Evolutionary conservation across 768 basidiomycete species (phyloP), one percentile per base, ranked within the genome.

Genomic region (Suillus ampliporus): DNA sequence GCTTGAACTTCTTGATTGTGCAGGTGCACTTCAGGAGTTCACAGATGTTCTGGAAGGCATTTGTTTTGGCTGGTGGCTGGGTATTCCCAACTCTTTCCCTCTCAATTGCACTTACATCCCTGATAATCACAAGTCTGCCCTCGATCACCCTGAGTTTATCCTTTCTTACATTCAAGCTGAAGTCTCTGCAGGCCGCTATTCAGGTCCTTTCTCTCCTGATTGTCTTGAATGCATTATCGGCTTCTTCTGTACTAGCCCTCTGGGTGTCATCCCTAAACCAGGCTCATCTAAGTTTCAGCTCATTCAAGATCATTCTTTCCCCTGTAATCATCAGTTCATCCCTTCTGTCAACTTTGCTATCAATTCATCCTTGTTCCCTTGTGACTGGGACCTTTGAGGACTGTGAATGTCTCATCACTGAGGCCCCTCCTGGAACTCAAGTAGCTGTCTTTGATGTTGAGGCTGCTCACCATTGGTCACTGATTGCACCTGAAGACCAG

Each of bases 361-460:
- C 6, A 10, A 35, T 5, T 35, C 34, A 1, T 35, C 34, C 4
- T 10, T 8, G 4, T 35, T 35, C 4, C 34, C 7, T 1, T 35
- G 34, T 5, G 34, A 35, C 34, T 35, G 34, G 34, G 34, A 41
- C 60, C 19, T 40, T 35, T 46, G 63, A 35, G 34, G 34, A 35
- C 6, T 35, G 34, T 35, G 34, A 35, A 53, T 5, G 19, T 47
- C 26, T 47, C n/a, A 13, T 47, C 1, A 26, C 46, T 1, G 4
- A 1, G 1, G 66, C 77, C 0, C 80, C 79, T 0, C 65, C 64
- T 0, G 78, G 79, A 11, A 71, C 69, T 37, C 37, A 59, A 17
- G 80, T 76, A 2, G 78, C 81, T 0, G 75, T 76, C 0, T 78
- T 80, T 66, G 78, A 83, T 61, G 75, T 83, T 19, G 69, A 70